These are phyloP conservation scores for Chrysanthemum seticuspe DNA, from an alignment of 129 eudicot species.

Conservation along the genomic window DNA sequence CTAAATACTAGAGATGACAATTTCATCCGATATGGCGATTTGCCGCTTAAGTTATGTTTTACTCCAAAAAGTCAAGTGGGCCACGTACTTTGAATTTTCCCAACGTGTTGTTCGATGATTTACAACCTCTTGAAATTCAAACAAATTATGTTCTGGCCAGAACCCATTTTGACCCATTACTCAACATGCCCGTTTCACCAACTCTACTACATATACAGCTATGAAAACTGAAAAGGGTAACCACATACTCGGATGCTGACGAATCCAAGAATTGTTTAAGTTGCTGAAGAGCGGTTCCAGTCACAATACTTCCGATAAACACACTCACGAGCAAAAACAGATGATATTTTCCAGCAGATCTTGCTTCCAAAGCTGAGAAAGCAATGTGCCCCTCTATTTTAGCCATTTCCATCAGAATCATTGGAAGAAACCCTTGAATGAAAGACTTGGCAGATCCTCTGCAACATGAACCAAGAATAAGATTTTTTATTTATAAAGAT, in stretches of 20 bases:
- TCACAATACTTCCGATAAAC: slow-evolving; percentile 62
- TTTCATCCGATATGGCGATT: background rate
- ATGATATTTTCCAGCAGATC: slow-evolving; percentile 65
- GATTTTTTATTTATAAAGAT: background rate
- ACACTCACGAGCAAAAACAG: slow-evolving; percentile 73
- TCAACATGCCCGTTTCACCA: background rate
- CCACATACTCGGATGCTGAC: slow-evolving; percentile 66
- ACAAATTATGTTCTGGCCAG: background rate
- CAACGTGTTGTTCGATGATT: background rate
- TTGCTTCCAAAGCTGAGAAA: slow-evolving; percentile 63
- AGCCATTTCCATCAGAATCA: slow-evolving; percentile 68
- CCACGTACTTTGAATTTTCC: background rate
- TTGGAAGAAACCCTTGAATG: slow-evolving; percentile 84
- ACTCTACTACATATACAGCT: background rate
- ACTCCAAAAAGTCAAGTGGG: background rate
- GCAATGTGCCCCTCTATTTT: slow-evolving; percentile 70
- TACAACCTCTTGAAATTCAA: no score
- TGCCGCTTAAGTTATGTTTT: background rate
- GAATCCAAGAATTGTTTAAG: slow-evolving; percentile 48
- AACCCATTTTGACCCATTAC: slow-evolving; percentile 2
- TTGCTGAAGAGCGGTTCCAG: slow-evolving; percentile 80
- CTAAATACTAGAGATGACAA: background rate
- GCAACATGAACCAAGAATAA: slow-evolving; percentile 18
- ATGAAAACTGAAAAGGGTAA: slow-evolving; percentile 15
- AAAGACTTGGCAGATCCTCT: slow-evolving; percentile 50